Evolutionary conservation across 2,329 filamentous ascomycete species (phyloP), one percentile per base, ranked within the genome.

Genomic region (Tolypocladium sp.): DNA sequence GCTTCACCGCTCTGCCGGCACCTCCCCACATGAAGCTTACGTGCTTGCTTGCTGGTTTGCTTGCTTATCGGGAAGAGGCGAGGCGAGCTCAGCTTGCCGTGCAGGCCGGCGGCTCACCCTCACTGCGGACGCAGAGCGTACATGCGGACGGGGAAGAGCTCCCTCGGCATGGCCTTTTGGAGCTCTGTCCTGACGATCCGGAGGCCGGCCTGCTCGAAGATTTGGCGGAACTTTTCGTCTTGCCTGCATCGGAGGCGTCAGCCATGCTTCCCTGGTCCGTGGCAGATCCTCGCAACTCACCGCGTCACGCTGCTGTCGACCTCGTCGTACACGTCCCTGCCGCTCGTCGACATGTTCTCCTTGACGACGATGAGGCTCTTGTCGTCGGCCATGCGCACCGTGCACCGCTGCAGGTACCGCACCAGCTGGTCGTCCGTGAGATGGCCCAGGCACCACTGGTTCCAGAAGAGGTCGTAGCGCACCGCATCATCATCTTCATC

Each of bases 391-490:
- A 37, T 57, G 57, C 54, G 70, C 41, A 7, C 67, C 57, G 77
- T 79, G 68, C 89, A 89, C 42, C 84, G 78, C 61, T 74, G 65
- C 40, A 95, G 74, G 68, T 87, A 93, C 5, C 74, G 76, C 4
- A 87, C 78, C 35, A 96, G 71, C 71, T 93, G 86, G n/a, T 71
- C 74, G 70, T 95, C 90, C 1, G 84, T 91, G 60, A 95, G 75
- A 70, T 95, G 88, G 55, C 89, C 88, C 8, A 92, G 72, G 73
- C 90, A 96, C 90, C 91, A 95, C 73, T 96, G 91, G 59, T 83
- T 88, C 89, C 89, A 94, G 60, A 96, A 84, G 56, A 95, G 73
- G 70, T 91, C 87, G 73, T 96, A 96, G 59, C 74, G 73, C 25
- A 71, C 65, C 13, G 65, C 72, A 7, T 70, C 66, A 0, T 27